phyloP scores from a whole-genome alignment of 768 basidiomycete species.

The Clitopilus passeckerianus region DNA sequence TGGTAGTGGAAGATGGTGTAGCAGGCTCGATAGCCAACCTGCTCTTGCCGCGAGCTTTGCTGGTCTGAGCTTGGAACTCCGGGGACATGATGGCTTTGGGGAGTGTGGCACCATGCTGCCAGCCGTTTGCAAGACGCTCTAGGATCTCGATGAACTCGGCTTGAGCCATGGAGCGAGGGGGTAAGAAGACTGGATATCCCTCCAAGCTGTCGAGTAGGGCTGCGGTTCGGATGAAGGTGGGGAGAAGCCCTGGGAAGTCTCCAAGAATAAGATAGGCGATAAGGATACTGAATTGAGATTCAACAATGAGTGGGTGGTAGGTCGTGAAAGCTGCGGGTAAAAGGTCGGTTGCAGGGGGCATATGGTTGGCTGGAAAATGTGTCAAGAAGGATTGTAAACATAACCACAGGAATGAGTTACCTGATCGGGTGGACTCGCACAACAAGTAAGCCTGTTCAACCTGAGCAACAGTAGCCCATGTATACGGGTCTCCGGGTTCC shows the following conservation, averaged over 20 bases:
- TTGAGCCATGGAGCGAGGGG: conserved; percentile 85
- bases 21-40: conserved; percentile 43
- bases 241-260: conserved; percentile 59
- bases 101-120: conserved; percentile 51
- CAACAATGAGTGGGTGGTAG: conserved; percentile 86
- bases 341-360: conserved; percentile 30
- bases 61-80: conserved; percentile 46
- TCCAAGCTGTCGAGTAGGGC: conserved; percentile 76
- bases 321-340: conserved; percentile 72
- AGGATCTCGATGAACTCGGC: conserved; percentile 85
- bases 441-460: conserved; percentile 66
- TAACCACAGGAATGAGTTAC: conserved; percentile 23
- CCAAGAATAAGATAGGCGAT: conserved; percentile 75
- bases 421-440: conserved; percentile 64
- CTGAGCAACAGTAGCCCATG: conserved; percentile 41
- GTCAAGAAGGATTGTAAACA: background rate
- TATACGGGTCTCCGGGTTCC: background rate
- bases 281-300: conserved; percentile 79
- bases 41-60: conserved; percentile 28
- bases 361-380: conserved; percentile 16
- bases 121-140: conserved; percentile 74
- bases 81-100: background rate
- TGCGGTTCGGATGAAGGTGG: conserved; percentile 62
- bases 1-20: conserved; percentile 3
- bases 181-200: conserved; percentile 84